Conservation (phyloP, 2,329 filamentous ascomycete genomes). For the Pochonia chlamydosporia region DNA sequence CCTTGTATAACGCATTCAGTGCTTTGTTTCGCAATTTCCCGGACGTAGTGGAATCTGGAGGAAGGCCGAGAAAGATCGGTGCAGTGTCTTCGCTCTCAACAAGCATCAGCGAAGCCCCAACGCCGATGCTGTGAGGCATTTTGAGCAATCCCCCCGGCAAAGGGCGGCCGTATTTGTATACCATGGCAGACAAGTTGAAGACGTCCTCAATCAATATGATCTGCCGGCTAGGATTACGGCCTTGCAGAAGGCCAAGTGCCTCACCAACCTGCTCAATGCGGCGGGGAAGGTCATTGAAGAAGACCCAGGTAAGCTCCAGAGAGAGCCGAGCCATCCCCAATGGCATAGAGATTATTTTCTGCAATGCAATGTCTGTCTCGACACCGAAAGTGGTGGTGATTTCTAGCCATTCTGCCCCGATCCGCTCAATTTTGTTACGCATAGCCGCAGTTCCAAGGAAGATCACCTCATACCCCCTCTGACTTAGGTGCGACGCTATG, state of each 20-base stretch:
- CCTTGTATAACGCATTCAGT: slow-evolving; percentile 9
- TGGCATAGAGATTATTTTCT: slow-evolving; percentile 12
- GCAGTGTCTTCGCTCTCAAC: slow-evolving; percentile 25
- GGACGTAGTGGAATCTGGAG: slow-evolving; percentile 21
- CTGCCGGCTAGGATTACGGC: slow-evolving; percentile 20
- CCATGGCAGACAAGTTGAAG: slow-evolving; percentile 22
- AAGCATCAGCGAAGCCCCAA: slow-evolving; percentile 22
- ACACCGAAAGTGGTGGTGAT: slow-evolving; percentile 1
- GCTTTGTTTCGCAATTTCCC: slow-evolving; percentile 20
- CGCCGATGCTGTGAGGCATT: slow-evolving; percentile 20
- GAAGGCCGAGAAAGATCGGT: slow-evolving; percentile 23
- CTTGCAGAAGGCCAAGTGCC: slow-evolving; percentile 16
- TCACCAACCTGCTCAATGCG: neutral
- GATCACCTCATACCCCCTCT: slow-evolving; percentile 31
- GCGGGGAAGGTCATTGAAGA: slow-evolving; percentile 1
- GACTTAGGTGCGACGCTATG: slow-evolving; percentile 24
- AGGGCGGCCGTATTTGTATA: slow-evolving; percentile 18
- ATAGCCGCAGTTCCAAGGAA: slow-evolving; percentile 27
- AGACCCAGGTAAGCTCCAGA: slow-evolving; percentile 8
- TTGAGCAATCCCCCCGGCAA: slow-evolving; percentile 18
- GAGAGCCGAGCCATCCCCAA: slow-evolving; percentile 7
- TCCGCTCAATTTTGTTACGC: slow-evolving; percentile 21
- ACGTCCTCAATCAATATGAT: slow-evolving; percentile 28
- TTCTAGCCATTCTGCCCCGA: slow-evolving; percentile 27
- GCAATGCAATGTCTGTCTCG: neutral